phyloP scores from a whole-genome alignment of 352 stramenopile genomes.

The Globisporangium mamillatum region DNA sequence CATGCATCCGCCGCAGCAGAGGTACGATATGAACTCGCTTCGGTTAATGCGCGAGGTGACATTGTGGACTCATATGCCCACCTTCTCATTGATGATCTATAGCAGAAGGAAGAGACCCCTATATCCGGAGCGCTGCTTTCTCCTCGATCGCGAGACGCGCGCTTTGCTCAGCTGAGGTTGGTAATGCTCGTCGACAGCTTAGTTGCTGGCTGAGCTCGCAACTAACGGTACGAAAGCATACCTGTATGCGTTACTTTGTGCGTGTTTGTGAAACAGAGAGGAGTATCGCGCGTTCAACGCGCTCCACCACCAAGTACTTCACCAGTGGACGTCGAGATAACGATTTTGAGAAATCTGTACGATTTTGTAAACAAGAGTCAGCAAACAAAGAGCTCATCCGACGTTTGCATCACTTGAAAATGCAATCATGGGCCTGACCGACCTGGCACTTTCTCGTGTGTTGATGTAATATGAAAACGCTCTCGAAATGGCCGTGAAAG shows the following conservation, averaged over 20 bases:
- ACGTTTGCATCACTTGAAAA: too few species aligned
- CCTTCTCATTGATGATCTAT: background rate
- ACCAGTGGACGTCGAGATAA: constrained; percentile 34
- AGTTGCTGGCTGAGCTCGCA: background rate
- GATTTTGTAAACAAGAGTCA: too few species aligned
- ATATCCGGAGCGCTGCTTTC: background rate
- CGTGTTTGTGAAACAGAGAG: constrained; percentile 21
- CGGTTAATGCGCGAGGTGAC: background rate
- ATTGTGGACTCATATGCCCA: background rate
- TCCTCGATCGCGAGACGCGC: background rate
- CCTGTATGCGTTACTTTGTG: background rate
- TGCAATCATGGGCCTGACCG: too few species aligned
- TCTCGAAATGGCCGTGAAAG: background rate
- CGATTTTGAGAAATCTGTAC: background rate
- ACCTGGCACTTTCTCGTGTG: background rate
- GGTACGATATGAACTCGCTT: background rate
- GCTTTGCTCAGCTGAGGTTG: constrained; percentile 15
- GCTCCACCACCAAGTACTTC: constrained; percentile 41
- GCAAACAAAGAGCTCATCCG: too few species aligned
- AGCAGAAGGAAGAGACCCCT: background rate
- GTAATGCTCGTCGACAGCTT: background rate
- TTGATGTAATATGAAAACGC: background rate
- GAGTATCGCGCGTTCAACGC: constrained; percentile 49
- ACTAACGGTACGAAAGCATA: background rate
- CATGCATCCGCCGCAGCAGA: background rate